These are phyloP conservation scores for Diutina scorzettiae DNA, from an alignment of 1,139 yeast species.

Conservation along the genomic window DNA sequence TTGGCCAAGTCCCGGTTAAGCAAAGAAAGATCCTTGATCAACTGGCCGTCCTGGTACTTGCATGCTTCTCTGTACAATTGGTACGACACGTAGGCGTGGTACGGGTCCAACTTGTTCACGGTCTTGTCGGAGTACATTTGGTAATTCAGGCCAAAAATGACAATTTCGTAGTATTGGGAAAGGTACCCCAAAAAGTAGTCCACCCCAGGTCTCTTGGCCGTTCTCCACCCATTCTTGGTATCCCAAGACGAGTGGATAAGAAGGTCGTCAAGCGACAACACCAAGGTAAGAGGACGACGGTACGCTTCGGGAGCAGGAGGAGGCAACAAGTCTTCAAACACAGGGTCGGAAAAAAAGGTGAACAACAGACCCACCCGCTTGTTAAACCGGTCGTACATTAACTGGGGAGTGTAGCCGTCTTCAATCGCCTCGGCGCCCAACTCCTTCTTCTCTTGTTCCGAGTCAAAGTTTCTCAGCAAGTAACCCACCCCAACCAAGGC, in stretches of 20 bases:
- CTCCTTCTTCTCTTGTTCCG: conserved; percentile 51
- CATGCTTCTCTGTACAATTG: conserved; percentile 88
- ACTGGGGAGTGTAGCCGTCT: conserved; percentile 59
- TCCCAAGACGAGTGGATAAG: conserved; percentile 90
- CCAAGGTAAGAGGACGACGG: conserved; percentile 85
- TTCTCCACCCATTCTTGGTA: conserved; percentile 91
- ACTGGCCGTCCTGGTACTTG: conserved; percentile 77
- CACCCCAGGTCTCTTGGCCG: conserved; percentile 97
- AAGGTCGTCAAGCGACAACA: conserved; percentile 78
- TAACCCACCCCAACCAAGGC: conserved; percentile 59
- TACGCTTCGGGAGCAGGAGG: conserved; percentile 83
- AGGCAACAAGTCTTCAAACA: conserved; percentile 82
- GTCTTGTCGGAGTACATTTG: conserved; percentile 80
- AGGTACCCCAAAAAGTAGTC: conserved; percentile 93
- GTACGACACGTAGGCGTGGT: conserved; percentile 78
- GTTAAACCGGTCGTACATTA: conserved; percentile 54
- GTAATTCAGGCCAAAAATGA: conserved; percentile 74
- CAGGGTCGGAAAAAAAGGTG: conserved; percentile 86
- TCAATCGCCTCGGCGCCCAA: conserved; percentile 38
- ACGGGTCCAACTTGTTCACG: conserved; percentile 83
- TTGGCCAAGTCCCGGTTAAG: conserved; percentile 85
- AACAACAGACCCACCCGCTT: conserved; percentile 68
- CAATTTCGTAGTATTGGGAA: conserved; percentile 92
- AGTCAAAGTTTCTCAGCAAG: conserved; percentile 81
- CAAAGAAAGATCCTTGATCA: conserved; percentile 74